Base-by-base conservation (phyloP, 2,329 filamentous ascomycete genomes). In the Hawksworthiomyces lignivorus region DNA sequence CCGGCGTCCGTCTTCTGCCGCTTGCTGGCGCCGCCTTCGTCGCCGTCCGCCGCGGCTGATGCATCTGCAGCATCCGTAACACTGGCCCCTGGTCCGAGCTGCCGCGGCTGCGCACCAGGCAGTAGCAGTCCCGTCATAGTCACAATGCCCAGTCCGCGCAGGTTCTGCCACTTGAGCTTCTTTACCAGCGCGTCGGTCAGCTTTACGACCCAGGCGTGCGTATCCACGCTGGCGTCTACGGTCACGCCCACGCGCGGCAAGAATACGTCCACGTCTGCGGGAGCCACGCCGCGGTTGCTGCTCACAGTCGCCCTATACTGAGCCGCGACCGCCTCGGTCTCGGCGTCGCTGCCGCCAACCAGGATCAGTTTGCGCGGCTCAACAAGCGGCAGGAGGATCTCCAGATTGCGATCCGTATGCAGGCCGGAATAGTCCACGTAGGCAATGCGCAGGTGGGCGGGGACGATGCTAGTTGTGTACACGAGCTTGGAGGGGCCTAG, bases 201-300 rank as follows among this genome's bases (percentile, higher is more conserved):
- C 62, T 89, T 94, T 46, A 98, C 85, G 19, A 86, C 82, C 92
- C 94, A 98, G 4, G 92, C 89, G 58, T 97, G 96, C 5, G 90
- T 97, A 59, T 98, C 92, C 31, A 97, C 90, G 56, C 89, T 96
- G 11, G 90, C 92, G 60, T 98, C 82, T 31, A 98, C 73, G 12
- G 72, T 68, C 26, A 74, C 69, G 19, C 88, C 88, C n/a, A 86
- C 69, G 9, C 67, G 62, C 1, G 92, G 92, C 1, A 87, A 88
- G 57, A 90, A 90, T 5, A 98, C 86, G 49, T 89, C 81, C 27
- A 79, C 73, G 28, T 71, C 68, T 31, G 66, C 67, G 6, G 61
- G 63, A 1, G 61, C 57, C 11, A 68, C 65, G 11, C 62, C 65
- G 26, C 62, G 59, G 22, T 64, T 63, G 32, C 59, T 62, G n/a